Conservation (phyloP, 495 filamentous ascomycete genomes). For the Massariosphaeria phaeospora region DNA sequence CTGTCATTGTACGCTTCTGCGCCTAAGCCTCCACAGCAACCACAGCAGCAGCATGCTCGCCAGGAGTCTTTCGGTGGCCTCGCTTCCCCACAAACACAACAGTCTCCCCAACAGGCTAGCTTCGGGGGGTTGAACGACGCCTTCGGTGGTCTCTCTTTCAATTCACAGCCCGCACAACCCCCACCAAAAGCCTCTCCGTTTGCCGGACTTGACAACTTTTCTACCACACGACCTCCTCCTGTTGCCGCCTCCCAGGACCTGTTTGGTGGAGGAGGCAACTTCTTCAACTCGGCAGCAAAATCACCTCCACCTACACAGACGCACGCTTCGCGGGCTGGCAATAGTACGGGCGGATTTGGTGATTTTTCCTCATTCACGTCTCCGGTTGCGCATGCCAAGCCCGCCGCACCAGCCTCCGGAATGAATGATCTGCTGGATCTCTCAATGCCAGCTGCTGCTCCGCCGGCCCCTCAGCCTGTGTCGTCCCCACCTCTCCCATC, state of each 20-base stretch:
- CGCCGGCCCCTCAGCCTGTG: constrained; percentile 42
- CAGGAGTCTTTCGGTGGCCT: constrained; percentile 62
- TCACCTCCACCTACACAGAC: constrained; percentile 31
- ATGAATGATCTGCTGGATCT: constrained; percentile 80
- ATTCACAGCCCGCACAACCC: constrained; percentile 52
- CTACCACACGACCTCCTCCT: constrained; percentile 44
- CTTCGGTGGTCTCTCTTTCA: constrained; percentile 77
- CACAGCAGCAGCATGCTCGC: constrained; percentile 57
- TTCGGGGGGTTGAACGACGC: constrained; percentile 79
- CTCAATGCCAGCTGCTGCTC: constrained; percentile 46
- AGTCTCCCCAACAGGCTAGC: constrained; percentile 42
- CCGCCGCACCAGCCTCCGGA: constrained; percentile 47
- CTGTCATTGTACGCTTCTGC: constrained; percentile 86
- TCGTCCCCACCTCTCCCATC: constrained; percentile 50
- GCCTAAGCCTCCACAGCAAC: constrained; percentile 52
- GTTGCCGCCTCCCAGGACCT: constrained; percentile 50
- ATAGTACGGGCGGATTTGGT: constrained; percentile 37
- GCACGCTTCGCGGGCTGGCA: constrained; percentile 5
- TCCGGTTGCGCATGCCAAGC: constrained; percentile 50
- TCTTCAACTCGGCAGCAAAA: constrained; percentile 59
- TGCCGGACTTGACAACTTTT: constrained; percentile 61
- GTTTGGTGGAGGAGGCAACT: constrained; percentile 61
- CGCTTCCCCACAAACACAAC: constrained; percentile 45
- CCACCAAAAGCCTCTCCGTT: constrained; percentile 66
- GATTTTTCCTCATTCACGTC: constrained; percentile 39